Percentiles rank a stretch among this genome's conserved stretches.
phyloP scores from a whole-genome alignment of 331 rosid genomes.

The Malus hybrid region DNA sequence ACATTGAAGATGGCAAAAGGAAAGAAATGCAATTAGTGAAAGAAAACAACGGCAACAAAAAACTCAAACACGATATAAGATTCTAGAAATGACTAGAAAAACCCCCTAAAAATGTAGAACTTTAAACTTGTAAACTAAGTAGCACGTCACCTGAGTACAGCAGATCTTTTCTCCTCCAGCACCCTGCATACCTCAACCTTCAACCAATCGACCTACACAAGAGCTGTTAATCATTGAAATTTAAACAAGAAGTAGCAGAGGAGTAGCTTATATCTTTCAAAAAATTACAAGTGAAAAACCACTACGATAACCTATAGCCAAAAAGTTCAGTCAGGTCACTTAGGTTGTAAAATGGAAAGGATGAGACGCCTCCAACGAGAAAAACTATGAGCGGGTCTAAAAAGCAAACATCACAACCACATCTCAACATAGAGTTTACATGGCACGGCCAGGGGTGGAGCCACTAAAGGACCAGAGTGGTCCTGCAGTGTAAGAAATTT shows the following conservation, averaged over 20 bases:
- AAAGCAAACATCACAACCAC: too few relatives aligned
- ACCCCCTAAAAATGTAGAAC: not conserved
- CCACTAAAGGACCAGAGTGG: too few relatives aligned
- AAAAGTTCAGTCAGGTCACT: not conserved
- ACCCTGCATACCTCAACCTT: constrained; percentile 85
- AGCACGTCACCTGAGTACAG: constrained; percentile 62
- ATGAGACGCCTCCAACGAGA: not conserved
- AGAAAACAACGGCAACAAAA: constrained; percentile 1
- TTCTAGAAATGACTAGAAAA: not conserved
- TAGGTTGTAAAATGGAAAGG: not conserved
- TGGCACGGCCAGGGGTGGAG: too few relatives aligned
- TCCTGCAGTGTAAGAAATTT: too few relatives aligned
- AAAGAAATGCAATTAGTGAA: not conserved
- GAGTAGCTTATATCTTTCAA: not conserved
- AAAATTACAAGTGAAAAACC: not conserved
- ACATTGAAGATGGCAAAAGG: constrained; percentile 10
- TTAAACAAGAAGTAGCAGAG: constrained; percentile 15
- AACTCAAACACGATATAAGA: not conserved
- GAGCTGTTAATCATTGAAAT: constrained; percentile 36
- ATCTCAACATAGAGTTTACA: too few relatives aligned
- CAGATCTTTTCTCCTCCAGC: constrained; percentile 89
- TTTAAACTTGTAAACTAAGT: not conserved
- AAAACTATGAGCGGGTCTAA: not conserved
- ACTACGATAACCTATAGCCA: not conserved
- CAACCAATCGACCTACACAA: constrained; percentile 81